A percentile compares a stretch with the other conserved stretches of the same genome.
Evolutionary conservation across 306 rosid species (phyloP).

Genomic region (Lupinus albus): DNA sequence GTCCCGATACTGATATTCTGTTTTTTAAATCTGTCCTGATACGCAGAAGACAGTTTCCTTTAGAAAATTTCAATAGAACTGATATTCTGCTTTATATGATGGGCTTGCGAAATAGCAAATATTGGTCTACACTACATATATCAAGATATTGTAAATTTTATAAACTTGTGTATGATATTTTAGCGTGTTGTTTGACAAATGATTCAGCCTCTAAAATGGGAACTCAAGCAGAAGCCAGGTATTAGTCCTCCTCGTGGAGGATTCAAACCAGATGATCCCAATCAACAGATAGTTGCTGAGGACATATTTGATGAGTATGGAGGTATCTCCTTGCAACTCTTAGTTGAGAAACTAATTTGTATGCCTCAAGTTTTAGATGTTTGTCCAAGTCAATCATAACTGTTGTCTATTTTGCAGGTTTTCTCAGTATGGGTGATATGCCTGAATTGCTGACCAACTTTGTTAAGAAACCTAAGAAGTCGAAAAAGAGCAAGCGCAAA

Average conservation of each 20-base stretch:
- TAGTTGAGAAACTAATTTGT: constrained; percentile 9
- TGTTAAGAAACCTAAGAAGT: constrained; percentile 72
- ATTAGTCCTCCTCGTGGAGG: constrained; percentile 99
- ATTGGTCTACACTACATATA: background rate
- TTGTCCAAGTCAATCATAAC: constrained; percentile 22
- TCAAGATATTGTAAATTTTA: background rate
- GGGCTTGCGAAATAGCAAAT: background rate
- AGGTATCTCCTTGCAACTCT: constrained; percentile 54
- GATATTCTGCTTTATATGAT: background rate
- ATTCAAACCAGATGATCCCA: constrained; percentile 84
- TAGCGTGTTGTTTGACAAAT: constrained; percentile 41
- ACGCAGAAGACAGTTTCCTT: too few relatives aligned
- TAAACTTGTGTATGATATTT: background rate
- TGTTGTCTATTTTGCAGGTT: constrained; percentile 57
- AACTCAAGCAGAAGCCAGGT: constrained; percentile 98
- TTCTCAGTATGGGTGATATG: constrained; percentile 66
- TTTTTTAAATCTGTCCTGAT: too few relatives aligned
- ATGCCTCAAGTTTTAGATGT: constrained; percentile 2
- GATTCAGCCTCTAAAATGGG: constrained; percentile 94
- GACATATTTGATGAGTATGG: constrained; percentile 98
- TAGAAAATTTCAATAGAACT: background rate
- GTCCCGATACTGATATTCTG: too few relatives aligned
- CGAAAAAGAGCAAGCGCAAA: constrained; percentile 62
- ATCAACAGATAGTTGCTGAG: constrained; percentile 96
- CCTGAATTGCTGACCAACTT: constrained; percentile 72